These are phyloP conservation scores for Cornus suecica DNA, from an alignment of 148 eudicot genomes.

Conservation along the genomic window DNA sequence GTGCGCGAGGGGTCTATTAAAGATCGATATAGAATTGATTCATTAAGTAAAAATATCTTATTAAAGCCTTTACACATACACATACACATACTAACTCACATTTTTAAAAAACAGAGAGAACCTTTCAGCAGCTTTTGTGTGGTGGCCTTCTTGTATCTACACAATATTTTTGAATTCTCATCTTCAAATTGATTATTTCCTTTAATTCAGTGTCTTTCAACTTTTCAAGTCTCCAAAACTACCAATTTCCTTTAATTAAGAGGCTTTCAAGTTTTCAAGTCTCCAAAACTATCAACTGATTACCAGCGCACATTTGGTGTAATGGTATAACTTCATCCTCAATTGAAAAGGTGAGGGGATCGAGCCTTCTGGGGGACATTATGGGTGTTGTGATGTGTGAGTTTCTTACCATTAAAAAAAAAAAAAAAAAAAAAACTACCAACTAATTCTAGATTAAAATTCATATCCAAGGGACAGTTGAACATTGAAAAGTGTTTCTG, in stretches of 20 bases:
- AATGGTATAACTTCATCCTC: no score
- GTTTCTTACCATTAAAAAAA: no score
- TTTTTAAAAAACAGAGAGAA: not conserved
- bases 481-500: constrained; percentile 3
- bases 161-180: no score
- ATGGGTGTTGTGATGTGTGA: no score
- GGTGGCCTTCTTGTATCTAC: no score
- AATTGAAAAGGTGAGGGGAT: no score
- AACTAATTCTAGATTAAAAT: not conserved
- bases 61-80: not conserved
- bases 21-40: not conserved
- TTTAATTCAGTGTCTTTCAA: not conserved
- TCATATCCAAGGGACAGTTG: constrained; percentile 1
- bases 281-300: no score
- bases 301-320: no score
- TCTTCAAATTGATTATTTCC: not conserved
- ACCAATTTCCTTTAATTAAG: no score
- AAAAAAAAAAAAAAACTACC: no score
- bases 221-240: constrained; percentile 1
- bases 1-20: not conserved
- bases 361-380: no score
- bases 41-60: constrained; percentile 3
- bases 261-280: no score
- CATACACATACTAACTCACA: not conserved
- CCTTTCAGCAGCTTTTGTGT: constrained; percentile 3